These are phyloP conservation scores for Meripilus lineatus DNA, from an alignment of 1,284 basidiomycete genomes.

Conservation along the genomic window DNA sequence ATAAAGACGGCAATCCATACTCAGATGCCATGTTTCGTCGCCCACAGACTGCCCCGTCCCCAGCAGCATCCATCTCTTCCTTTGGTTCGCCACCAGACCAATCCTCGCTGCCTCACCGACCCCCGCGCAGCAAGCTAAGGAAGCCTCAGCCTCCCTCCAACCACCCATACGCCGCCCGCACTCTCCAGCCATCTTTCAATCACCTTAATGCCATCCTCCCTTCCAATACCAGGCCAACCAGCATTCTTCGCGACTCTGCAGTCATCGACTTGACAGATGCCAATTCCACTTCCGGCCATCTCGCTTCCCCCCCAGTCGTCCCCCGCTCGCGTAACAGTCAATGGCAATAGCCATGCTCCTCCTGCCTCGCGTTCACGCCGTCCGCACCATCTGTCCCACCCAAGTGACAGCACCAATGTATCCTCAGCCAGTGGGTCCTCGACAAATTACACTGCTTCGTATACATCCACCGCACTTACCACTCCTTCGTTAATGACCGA, in stretches of 20 bases:
- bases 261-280: slow-evolving; percentile 1
- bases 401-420: neutral
- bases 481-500: slow-evolving; percentile 2
- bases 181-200: neutral
- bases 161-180: neutral
- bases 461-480: slow-evolving; percentile 2
- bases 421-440: neutral
- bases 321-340: neutral
- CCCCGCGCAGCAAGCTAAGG: slow-evolving; percentile 3
- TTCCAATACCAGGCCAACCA: neutral
- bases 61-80: neutral
- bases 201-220: neutral
- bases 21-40: slow-evolving; percentile 1
- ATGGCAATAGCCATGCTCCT: too few species aligned
- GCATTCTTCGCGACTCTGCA: neutral
- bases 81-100: too few species aligned
- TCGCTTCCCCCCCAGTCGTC: neutral
- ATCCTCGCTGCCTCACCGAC: neutral
- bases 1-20: too few species aligned
- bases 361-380: too few species aligned
- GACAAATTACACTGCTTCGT: neutral
- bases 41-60: neutral
- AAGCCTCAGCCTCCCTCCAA: slow-evolving; percentile 1
- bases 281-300: neutral
- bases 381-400: neutral